Evolutionary conservation across 495 filamentous ascomycete species (phyloP).

Genomic region (Hyaloscypha variabilis): DNA sequence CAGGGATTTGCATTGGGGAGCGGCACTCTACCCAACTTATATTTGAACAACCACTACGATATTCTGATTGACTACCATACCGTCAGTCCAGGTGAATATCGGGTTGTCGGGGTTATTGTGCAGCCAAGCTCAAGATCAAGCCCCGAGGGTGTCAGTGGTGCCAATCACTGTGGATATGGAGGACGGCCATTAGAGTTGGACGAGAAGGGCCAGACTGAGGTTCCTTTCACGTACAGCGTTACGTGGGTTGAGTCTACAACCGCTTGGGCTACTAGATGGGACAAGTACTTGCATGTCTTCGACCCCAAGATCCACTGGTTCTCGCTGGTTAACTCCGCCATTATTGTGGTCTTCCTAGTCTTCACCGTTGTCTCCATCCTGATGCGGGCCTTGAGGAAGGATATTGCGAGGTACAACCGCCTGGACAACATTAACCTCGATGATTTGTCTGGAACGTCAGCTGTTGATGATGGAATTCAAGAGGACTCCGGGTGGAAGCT

Average conservation of each 20-base stretch:
- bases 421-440: conserved; percentile 86
- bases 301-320: conserved; percentile 99
- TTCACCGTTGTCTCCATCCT: conserved; percentile 90
- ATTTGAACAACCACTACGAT: conserved; percentile 91
- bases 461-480: conserved; percentile 87
- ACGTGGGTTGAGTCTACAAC: conserved; percentile 79
- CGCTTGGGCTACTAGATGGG: conserved; percentile 95
- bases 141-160: conserved; percentile 54
- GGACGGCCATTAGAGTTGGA: conserved; percentile 57
- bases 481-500: conserved; percentile 99
- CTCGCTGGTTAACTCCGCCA: conserved; percentile 89
- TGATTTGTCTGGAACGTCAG: conserved; percentile 74
- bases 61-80: conserved; percentile 93
- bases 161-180: conserved; percentile 59
- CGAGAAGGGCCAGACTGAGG: conserved; percentile 67
- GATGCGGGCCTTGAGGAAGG: conserved; percentile 82
- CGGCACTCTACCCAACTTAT: conserved; percentile 52
- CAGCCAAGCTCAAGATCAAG: conserved; percentile 73
- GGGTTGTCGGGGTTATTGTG: conserved; percentile 90
- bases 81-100: conserved; percentile 64
- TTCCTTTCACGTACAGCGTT: conserved; percentile 89
- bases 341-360: conserved; percentile 90
- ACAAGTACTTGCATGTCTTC: conserved; percentile 94
- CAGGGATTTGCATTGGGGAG: conserved; percentile 87
- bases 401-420: conserved; percentile 94